Evolutionary conservation across 805 yeast species (phyloP).

Genomic region (Schizosaccharomyces japonicus): DNA sequence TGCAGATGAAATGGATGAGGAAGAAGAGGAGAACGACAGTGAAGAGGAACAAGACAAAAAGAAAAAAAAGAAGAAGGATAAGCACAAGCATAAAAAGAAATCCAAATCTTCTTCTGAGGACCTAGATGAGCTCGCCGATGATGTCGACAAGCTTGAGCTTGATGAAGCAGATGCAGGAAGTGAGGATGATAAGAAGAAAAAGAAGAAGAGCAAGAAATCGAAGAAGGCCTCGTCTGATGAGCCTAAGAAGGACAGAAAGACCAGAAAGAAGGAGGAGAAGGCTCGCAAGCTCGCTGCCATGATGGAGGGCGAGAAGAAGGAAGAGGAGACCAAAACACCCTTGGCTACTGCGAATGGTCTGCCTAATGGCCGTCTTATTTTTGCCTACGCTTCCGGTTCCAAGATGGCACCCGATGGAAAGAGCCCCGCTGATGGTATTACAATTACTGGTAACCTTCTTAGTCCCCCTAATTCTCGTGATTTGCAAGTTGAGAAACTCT

Average conservation of each 20-base stretch:
- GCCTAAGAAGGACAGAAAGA: neutral
- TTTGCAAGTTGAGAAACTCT: slow-evolving; percentile 3
- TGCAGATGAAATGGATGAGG: slow-evolving; percentile 2
- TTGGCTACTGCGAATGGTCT: neutral
- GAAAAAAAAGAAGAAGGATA: neutral
- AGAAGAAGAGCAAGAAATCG: neutral
- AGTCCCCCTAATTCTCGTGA: slow-evolving; percentile 5
- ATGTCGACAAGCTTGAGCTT: neutral
- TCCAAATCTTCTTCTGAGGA: neutral
- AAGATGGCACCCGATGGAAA: slow-evolving; percentile 12
- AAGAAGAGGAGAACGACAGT: neutral
- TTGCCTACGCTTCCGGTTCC: slow-evolving; percentile 23
- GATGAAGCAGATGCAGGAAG: neutral
- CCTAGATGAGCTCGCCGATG: neutral
- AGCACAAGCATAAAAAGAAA: neutral
- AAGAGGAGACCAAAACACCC: neutral
- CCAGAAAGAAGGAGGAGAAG: slow-evolving; percentile 1
- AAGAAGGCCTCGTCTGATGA: neutral
- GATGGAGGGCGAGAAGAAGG: neutral
- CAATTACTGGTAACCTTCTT: slow-evolving; percentile 5
- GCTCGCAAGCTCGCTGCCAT: neutral
- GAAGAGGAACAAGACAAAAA: slow-evolving; percentile 3
- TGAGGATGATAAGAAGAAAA: neutral
- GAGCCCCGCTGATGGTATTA: slow-evolving; percentile 4
- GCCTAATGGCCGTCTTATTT: neutral